These are phyloP conservation scores for Boechera stricta DNA, from an alignment of 345 rosid genomes.

Conservation along the genomic window DNA sequence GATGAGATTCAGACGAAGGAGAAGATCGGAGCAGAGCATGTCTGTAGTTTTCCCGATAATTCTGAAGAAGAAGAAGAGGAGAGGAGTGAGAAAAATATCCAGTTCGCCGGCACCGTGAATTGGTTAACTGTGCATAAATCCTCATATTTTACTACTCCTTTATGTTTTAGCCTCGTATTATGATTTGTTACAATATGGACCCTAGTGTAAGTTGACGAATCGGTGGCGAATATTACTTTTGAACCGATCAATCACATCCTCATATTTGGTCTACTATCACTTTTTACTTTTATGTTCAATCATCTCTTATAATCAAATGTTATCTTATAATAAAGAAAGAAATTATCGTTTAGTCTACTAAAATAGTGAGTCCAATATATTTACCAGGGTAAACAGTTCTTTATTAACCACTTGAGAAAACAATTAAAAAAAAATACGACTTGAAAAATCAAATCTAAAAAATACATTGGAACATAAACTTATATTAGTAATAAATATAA, in stretches of 20 bases:
- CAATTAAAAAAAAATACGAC: too few species aligned
- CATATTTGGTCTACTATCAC: constrained; percentile 33
- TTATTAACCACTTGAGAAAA: too few species aligned
- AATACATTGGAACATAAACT: too few species aligned
- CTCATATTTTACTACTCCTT: background rate
- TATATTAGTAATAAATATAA: too few species aligned
- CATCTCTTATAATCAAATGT: constrained; percentile 5
- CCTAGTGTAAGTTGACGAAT: constrained; percentile 20
- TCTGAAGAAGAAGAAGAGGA: background rate
- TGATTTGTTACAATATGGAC: background rate
- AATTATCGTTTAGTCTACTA: background rate
- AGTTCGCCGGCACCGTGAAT: constrained; percentile 10
- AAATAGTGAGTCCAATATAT: background rate
- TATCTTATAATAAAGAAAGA: background rate
- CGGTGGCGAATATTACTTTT: constrained; percentile 11
- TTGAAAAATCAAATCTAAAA: too few species aligned
- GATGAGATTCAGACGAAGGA: constrained; percentile 18
- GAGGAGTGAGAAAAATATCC: constrained; percentile 15
- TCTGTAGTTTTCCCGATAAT: constrained; percentile 29
- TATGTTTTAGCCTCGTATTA: background rate
- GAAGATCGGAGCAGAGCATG: constrained; percentile 25
- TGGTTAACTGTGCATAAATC: background rate
- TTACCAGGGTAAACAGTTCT: background rate
- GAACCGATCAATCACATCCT: constrained; percentile 32
- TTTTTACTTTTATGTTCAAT: constrained; percentile 26